Evolutionary conservation across 495 filamentous ascomycete genomes (phyloP).

Genomic region (Aspergillus mulundensis): DNA sequence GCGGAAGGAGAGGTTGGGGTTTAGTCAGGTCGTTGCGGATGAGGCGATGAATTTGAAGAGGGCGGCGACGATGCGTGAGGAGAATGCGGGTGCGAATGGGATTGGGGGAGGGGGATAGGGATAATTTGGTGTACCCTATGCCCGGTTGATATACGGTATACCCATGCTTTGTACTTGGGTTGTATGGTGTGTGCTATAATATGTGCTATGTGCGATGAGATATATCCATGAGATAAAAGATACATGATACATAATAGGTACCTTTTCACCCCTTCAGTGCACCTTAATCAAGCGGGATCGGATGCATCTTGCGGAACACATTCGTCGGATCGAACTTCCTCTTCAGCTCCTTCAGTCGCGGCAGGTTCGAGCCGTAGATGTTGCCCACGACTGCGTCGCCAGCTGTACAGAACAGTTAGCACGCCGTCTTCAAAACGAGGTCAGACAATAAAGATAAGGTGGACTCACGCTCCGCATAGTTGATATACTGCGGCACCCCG

Average conservation of each 20-base stretch:
- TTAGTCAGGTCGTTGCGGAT: neutral
- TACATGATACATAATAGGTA: too few species aligned
- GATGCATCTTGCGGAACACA: constrained; percentile 48
- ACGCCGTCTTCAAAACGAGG: neutral
- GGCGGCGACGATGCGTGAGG: neutral
- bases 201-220: too few species aligned
- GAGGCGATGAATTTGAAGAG: neutral
- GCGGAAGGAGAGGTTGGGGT: neutral
- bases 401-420: constrained; percentile 19
- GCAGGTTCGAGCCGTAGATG: constrained; percentile 45
- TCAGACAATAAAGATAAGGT: too few species aligned
- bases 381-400: constrained; percentile 32
- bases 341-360: constrained; percentile 43
- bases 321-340: constrained; percentile 52
- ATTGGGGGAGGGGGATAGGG: too few species aligned
- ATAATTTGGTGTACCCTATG: too few species aligned
- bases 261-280: too few species aligned
- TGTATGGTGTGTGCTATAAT: too few species aligned
- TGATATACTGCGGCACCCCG: constrained; percentile 38
- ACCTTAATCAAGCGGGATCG: constrained; percentile 3
- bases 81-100: too few species aligned
- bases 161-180: too few species aligned
- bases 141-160: too few species aligned
- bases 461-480: constrained; percentile 42
- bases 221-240: too few species aligned